These are phyloP conservation scores for Trichoderma gracile DNA, from an alignment of 2,329 filamentous ascomycete genomes.

Conservation along the genomic window DNA sequence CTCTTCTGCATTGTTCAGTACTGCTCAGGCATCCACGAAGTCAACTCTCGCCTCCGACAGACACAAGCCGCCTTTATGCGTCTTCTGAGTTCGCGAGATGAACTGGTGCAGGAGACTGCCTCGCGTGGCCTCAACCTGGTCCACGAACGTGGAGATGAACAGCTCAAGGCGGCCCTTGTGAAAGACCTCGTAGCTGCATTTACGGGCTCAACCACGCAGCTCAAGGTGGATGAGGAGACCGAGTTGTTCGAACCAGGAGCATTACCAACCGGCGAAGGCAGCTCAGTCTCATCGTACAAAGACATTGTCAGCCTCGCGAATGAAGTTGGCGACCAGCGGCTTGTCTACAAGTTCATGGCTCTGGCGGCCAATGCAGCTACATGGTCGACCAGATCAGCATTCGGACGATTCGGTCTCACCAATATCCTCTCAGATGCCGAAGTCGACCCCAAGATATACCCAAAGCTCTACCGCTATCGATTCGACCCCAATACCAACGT, in stretches of 20 bases:
- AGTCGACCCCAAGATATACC: conserved; percentile 90
- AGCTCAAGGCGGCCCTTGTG: conserved; percentile 78
- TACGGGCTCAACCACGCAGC: conserved; percentile 70
- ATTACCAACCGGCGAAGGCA: conserved; percentile 85
- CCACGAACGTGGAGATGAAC: conserved; percentile 85
- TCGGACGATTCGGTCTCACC: conserved; percentile 89
- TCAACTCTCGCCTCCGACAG: conserved; percentile 73
- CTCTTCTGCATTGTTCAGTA: conserved; percentile 88
- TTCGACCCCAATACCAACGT: conserved; percentile 96
- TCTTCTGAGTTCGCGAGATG: conserved; percentile 83
- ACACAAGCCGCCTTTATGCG: conserved; percentile 87
- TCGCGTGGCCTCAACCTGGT: conserved; percentile 88
- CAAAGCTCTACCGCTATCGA: conserved; percentile 89
- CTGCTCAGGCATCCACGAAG: conserved; percentile 73
- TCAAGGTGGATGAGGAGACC: conserved; percentile 87
- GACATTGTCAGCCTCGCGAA: conserved; percentile 95
- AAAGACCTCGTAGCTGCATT: conserved; percentile 87
- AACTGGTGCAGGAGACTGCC: conserved; percentile 93
- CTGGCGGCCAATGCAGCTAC: conserved; percentile 93
- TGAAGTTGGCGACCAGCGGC: conserved; percentile 89
- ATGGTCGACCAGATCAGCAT: conserved; percentile 95
- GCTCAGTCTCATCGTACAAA: conserved; percentile 91
- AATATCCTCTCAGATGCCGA: conserved; percentile 86
- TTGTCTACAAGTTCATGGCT: conserved; percentile 99
- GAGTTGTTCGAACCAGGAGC: conserved; percentile 91